Evolutionary conservation across 2,329 filamentous ascomycete species (phyloP), one percentile per base, ranked within the genome.

Genomic region (Trichophyton verrucosum): DNA sequence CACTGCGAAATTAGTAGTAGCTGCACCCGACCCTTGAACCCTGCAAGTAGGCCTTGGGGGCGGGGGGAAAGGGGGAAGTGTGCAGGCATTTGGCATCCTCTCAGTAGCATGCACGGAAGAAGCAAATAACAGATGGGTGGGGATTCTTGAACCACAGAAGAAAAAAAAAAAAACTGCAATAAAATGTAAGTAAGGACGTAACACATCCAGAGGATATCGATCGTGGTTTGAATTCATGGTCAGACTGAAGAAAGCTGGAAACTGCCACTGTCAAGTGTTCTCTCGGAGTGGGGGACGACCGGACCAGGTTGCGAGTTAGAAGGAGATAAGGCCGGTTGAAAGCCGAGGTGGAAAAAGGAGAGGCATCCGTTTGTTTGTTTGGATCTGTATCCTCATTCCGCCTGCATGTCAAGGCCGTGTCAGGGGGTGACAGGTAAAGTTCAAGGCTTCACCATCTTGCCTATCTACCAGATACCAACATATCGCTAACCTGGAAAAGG

Each of bases 11-110:
- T 55, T 55, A 36, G 33, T 24, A 55, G 27, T 36, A 20, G 30
- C 46, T 55, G 13, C 33, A 9, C 20, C 27, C 20, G 24, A 15
- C 3, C 51, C 51, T 6, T 55, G 51, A 55, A n/a, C 51, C 51
- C 51, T 55, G 51, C 30, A 55, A 33, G 30, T 55, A 55, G 24
- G 51, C 51, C 51, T 55, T 55, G 30, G 30, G 30, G 51, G 51
- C 15, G 51, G 27, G 51, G 51, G 51, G 51, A 36, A 36, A 15
- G 46, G 20, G 46, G 46, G 7, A 20, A 9, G 46, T 27, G 9
- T 13, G 13, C 24, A 36, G 51, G 27, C 30, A 30, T 30, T 27
- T 55, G 36, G 24, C 8, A 33, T 36, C 51, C 30, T 33, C 11
- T 55, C 11, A 30, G 27, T 2, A 30, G 27, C 17, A 6, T 38